Evolutionary conservation across 2,329 filamentous ascomycete species (phyloP).

Genomic region (Sporothrix humicola): DNA sequence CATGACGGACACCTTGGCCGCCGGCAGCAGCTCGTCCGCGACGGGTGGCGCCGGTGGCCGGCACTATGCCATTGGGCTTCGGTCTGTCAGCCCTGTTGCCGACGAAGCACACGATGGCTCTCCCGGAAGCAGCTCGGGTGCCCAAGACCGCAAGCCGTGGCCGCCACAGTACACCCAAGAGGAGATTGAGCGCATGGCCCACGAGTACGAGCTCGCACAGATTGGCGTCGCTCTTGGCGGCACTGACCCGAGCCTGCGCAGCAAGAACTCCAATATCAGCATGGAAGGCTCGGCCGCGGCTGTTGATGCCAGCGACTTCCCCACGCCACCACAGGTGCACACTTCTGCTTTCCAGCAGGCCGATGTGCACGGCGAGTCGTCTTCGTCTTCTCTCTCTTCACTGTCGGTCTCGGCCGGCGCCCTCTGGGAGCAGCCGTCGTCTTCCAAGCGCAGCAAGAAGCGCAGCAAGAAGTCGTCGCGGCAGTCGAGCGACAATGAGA

Average conservation of each 20-base stretch:
- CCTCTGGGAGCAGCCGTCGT: slow-evolving; percentile 32
- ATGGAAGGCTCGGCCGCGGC: slow-evolving; percentile 36
- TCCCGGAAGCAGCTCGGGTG: slow-evolving; percentile 13
- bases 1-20: slow-evolving; percentile 30
- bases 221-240: slow-evolving; percentile 55
- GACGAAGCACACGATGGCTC: slow-evolving; percentile 11
- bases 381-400: slow-evolving; percentile 29
- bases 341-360: background rate
- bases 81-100: background rate
- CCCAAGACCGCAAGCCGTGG: background rate
- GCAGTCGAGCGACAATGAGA: slow-evolving; percentile 52
- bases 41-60: slow-evolving; percentile 5
- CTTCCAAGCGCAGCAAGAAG: background rate
- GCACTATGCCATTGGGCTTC: background rate
- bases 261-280: slow-evolving; percentile 42
- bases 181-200: slow-evolving; percentile 41
- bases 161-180: slow-evolving; percentile 36
- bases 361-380: background rate
- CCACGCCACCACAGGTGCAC: slow-evolving; percentile 3
- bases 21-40: slow-evolving; percentile 32
- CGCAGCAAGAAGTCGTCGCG: slow-evolving; percentile 30
- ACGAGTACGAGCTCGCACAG: slow-evolving; percentile 40
- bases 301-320: background rate
- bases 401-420: slow-evolving; percentile 28
- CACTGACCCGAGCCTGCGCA: slow-evolving; percentile 45